Conservation (phyloP, 148 eudicot species). For the Drosera capensis region DNA sequence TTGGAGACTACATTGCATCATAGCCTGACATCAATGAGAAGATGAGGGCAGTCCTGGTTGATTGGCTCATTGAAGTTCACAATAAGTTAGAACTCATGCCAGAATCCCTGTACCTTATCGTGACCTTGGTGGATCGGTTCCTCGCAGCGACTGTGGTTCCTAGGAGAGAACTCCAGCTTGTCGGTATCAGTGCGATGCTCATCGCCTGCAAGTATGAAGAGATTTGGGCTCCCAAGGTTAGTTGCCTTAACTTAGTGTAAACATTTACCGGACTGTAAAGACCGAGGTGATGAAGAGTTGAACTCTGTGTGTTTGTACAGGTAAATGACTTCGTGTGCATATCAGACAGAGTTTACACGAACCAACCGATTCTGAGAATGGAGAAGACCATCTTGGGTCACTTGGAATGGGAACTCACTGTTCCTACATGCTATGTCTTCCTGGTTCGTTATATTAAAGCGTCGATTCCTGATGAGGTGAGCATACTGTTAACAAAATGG, state of each 20-base stretch:
- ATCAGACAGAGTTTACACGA: slow-evolving; percentile 38
- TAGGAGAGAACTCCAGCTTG: slow-evolving; percentile 6
- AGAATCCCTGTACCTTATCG: slow-evolving; percentile 9
- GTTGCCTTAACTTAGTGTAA: neutral
- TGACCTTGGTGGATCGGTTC: slow-evolving; percentile 9
- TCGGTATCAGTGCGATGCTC: slow-evolving; percentile 8
- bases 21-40: slow-evolving; percentile 6
- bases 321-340: slow-evolving; percentile 45
- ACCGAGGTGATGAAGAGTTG: neutral
- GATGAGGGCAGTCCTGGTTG: slow-evolving; percentile 9
- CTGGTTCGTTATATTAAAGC: slow-evolving; percentile 61
- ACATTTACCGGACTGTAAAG: neutral
- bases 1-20: slow-evolving; percentile 2
- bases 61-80: slow-evolving; percentile 11
- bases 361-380: slow-evolving; percentile 46
- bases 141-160: slow-evolving; percentile 4
- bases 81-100: slow-evolving; percentile 12
- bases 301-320: slow-evolving; percentile 13
- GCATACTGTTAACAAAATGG: slow-evolving; percentile 2
- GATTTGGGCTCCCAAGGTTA: slow-evolving; percentile 10
- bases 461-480: slow-evolving; percentile 37
- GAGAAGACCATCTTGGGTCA: slow-evolving; percentile 42
- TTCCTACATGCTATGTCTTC: slow-evolving; percentile 55
- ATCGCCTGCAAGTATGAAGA: slow-evolving; percentile 12
- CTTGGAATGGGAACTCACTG: slow-evolving; percentile 52